These are phyloP conservation scores for Coniochaeta ligniaria DNA, from an alignment of 2,329 filamentous ascomycete species.

Conservation along the genomic window DNA sequence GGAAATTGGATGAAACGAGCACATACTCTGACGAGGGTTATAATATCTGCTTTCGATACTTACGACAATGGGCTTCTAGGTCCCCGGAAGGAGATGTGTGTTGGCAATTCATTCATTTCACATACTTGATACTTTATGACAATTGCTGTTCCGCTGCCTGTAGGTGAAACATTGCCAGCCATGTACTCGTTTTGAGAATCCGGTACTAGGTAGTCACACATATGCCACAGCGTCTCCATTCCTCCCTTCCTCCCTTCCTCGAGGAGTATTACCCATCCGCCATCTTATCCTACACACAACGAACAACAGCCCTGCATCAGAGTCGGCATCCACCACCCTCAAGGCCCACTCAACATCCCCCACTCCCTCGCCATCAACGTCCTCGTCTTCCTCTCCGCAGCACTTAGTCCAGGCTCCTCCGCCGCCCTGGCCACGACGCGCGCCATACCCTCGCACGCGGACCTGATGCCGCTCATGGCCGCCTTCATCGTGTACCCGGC, in stretches of 20 bases:
- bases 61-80: not conserved
- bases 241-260: not conserved
- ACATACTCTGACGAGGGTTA: not conserved
- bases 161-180: not conserved
- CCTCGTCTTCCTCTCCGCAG: constrained; percentile 6
- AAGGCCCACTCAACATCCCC: constrained; percentile 7
- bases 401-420: constrained; percentile 5
- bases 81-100: not conserved
- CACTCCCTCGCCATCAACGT: constrained; percentile 19
- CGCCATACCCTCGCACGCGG: constrained; percentile 10
- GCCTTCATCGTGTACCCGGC: constrained; percentile 20
- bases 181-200: not conserved
- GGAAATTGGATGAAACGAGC: not conserved
- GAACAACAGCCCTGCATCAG: too few species aligned
- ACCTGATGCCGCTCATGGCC: constrained; percentile 18
- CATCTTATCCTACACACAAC: not conserved
- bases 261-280: not conserved
- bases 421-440: constrained; percentile 9
- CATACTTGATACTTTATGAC: not conserved
- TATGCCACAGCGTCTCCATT: not conserved
- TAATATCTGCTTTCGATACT: not conserved
- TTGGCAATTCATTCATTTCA: not conserved
- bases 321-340: not conserved
- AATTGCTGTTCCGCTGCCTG: not conserved
- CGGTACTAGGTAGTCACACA: not conserved